Evolutionary conservation across 83 land plant genomes (phyloP).

Genomic region (Larix sibirica): DNA sequence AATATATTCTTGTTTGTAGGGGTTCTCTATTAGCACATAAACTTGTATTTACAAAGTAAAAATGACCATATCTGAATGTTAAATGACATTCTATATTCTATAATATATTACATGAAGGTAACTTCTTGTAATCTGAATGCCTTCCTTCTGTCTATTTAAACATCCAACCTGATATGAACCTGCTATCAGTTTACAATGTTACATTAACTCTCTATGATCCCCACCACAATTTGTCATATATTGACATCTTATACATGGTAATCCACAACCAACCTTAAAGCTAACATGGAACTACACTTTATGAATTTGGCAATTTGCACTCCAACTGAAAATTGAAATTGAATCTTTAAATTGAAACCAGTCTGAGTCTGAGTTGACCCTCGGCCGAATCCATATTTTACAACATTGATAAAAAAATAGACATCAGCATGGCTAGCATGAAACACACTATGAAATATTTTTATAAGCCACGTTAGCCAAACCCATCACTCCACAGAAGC

Average conservation of each 20-base stretch:
- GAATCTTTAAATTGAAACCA: no score
- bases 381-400: no score
- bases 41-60: not conserved
- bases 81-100: not conserved
- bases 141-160: not conserved
- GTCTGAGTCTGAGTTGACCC: no score
- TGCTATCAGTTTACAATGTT: not conserved
- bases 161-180: no score
- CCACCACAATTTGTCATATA: not conserved
- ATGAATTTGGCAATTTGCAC: not conserved
- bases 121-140: not conserved
- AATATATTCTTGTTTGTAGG: not conserved
- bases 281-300: not conserved
- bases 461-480: no score
- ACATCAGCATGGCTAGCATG: no score
- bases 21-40: not conserved
- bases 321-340: not conserved
- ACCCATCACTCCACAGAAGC: no score
- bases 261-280: not conserved
- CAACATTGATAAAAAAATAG: no score
- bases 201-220: not conserved
- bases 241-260: not conserved
- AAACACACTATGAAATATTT: no score
- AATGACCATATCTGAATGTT: not conserved
- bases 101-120: not conserved